Base-by-base conservation (phyloP, 441 rosid species). In the Croton laevigatus region DNA sequence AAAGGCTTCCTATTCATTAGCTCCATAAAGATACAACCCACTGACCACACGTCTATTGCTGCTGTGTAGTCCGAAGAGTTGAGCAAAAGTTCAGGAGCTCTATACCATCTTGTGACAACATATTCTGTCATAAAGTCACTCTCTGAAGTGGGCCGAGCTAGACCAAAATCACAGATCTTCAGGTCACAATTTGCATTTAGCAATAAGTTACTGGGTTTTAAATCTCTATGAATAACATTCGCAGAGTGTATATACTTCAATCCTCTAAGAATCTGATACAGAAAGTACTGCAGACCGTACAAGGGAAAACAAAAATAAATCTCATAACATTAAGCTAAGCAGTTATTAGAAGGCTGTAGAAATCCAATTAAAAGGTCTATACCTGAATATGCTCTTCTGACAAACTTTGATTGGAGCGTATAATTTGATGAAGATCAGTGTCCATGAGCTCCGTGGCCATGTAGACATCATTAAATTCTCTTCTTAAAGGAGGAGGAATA, bases 311-410 rank as follows among this genome's bases (percentile, higher is more conserved):
- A 72, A 32, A 5, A 4, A 66, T 68, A 49, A 68, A 42, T 8
- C 23, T 19, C 22, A 37, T n/a, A 19, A 7, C 32, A 34, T 62
- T 59, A 54, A 44, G 34, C 68, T 54, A 68, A 8, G 70, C 42
- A 48, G 60, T 64, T 68, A 12, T 46, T 16, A 69, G 5, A 55
- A 40, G 61, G 6, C 13, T 61, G 3, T 45, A 46, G 8, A 44
- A 53, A 45, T 59, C 17, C 38, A 73, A 70, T 37, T 16, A 19
- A 10, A 59, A 64, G 34, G 34, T 42, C n/a, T 38, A 32, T 83
- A 94, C 98, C 99, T 94, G 97, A 77, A 94, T 87, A 69, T 95
- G 99, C 81, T 95, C 98, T 80, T 93, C 99, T 0, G 99, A 95
- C 62, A 95, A 76, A 65, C 79, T 17, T 75, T 95, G 99, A 74